Percentiles rank a stretch among this genome's conserved stretches.
These are phyloP conservation scores for Colletotrichum cereale DNA, from an alignment of 2,329 filamentous ascomycete genomes.

Conservation along the genomic window DNA sequence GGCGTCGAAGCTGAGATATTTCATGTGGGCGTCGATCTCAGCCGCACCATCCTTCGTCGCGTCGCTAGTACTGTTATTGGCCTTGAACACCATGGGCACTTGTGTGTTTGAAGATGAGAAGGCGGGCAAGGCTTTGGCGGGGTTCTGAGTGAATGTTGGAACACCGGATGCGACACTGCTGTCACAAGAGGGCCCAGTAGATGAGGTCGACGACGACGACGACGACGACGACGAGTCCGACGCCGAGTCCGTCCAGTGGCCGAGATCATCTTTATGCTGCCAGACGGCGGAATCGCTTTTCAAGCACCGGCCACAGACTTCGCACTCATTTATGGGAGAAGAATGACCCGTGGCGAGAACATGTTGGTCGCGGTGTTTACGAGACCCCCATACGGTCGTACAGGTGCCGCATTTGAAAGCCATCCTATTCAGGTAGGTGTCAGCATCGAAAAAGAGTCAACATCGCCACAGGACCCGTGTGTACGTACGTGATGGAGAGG, in stretches of 20 bases:
- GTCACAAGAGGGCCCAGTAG: not conserved
- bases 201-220: not conserved
- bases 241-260: not conserved
- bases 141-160: not conserved
- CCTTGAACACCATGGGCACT: not conserved
- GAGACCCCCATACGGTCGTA: not conserved
- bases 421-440: not conserved
- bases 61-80: not conserved
- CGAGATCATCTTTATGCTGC: not conserved
- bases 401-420: not conserved
- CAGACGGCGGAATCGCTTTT: not conserved
- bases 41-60: not conserved
- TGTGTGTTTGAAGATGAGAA: not conserved
- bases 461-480: not conserved
- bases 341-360: not conserved
- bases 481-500: not conserved
- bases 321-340: not conserved
- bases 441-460: not conserved
- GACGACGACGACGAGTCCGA: too few relatives aligned
- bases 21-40: not conserved
- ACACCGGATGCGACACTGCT: not conserved
- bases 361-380: not conserved
- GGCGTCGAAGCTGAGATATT: not conserved
- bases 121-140: not conserved
- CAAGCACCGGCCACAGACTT: not conserved